phyloP scores from a whole-genome alignment of 345 rosid genomes.

The Populus davidiana region DNA sequence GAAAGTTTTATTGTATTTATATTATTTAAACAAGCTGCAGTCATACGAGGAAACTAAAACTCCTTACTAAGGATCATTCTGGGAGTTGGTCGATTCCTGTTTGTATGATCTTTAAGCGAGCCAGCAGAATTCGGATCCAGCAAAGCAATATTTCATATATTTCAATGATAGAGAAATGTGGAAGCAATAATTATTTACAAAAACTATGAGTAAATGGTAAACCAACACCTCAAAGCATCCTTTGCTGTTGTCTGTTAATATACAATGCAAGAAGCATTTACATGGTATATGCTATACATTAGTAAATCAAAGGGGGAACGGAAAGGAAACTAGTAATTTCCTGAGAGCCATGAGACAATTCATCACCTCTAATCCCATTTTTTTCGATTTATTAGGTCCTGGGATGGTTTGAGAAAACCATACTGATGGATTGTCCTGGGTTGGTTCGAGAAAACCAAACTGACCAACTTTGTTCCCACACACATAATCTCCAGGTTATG shows the following conservation, averaged over 20 bases:
- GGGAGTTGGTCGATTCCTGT: background rate
- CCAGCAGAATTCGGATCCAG: background rate
- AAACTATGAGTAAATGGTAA: background rate
- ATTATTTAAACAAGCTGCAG: background rate
- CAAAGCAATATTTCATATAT: background rate
- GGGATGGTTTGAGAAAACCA: conserved; percentile 8
- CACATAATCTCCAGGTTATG: background rate
- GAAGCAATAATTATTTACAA: conserved; percentile 20
- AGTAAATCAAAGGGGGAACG: background rate
- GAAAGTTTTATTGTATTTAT: background rate
- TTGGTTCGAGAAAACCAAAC: background rate
- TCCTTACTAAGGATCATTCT: background rate
- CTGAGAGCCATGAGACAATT: background rate
- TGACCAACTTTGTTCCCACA: background rate
- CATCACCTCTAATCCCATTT: background rate
- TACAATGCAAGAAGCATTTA: conserved; percentile 29
- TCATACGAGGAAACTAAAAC: background rate
- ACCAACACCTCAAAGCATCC: background rate
- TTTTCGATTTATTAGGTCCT: background rate
- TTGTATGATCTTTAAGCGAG: background rate
- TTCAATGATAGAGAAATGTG: background rate
- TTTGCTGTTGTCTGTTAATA: background rate
- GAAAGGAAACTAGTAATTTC: background rate
- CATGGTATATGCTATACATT: conserved; percentile 22
- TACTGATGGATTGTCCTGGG: background rate